phyloP scores from a whole-genome alignment of 1,284 basidiomycete genomes.

The Moesziomyces parantarcticus region DNA sequence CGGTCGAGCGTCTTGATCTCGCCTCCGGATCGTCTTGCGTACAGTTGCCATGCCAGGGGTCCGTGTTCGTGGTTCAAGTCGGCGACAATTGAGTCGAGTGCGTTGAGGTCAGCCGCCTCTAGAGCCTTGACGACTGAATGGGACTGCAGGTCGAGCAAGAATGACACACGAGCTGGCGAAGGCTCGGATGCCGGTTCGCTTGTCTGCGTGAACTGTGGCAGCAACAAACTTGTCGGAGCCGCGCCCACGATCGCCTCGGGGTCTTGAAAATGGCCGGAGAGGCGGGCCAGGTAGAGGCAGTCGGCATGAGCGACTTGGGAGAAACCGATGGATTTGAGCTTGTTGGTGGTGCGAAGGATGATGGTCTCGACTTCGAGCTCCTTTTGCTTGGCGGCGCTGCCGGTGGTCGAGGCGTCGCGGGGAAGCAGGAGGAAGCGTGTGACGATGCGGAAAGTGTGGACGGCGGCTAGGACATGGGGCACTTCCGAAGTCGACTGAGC shows the following conservation, averaged over 20 bases:
- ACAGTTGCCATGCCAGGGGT: constrained; percentile 39
- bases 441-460: constrained; percentile 35
- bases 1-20: constrained; percentile 34
- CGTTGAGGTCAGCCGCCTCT: constrained; percentile 1
- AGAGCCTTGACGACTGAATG: constrained; percentile 11
- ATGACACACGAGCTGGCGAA: constrained; percentile 16
- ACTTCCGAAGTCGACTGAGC: constrained; percentile 1
- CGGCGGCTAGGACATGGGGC: constrained; percentile 12
- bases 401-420: constrained; percentile 3
- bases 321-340: constrained; percentile 28
- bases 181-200: not conserved
- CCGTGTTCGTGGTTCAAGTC: constrained; percentile 41
- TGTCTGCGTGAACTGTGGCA: constrained; percentile 10
- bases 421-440: constrained; percentile 28
- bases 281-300: constrained; percentile 16
- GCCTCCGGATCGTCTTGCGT: constrained; percentile 18
- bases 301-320: constrained; percentile 15
- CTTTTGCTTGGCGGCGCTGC: constrained; percentile 22
- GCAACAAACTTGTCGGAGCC: not conserved
- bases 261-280: not conserved
- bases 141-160: constrained; percentile 34
- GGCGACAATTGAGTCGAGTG: constrained; percentile 17
- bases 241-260: not conserved
- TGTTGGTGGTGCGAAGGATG: constrained; percentile 26
- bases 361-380: constrained; percentile 47